These are phyloP conservation scores for Capronia epimyces DNA, from an alignment of 2,329 filamentous ascomycete genomes.

Conservation along the genomic window DNA sequence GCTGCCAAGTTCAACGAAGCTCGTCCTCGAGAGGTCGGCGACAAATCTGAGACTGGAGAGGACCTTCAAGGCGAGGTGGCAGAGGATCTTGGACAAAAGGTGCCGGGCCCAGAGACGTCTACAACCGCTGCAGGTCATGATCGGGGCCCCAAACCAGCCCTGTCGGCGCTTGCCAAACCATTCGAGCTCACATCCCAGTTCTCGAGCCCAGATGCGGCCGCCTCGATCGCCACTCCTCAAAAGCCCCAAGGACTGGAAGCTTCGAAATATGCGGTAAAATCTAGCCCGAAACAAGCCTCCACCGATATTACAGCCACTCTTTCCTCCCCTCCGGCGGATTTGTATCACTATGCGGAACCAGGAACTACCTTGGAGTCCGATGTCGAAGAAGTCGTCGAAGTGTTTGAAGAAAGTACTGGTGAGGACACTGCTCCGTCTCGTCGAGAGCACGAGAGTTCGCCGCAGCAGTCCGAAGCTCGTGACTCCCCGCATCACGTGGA, in stretches of 20 bases:
- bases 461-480: background rate
- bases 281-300: constrained; percentile 5
- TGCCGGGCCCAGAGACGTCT: background rate
- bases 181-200: constrained; percentile 52
- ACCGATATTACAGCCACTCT: constrained; percentile 30
- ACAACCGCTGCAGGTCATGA: background rate
- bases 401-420: constrained; percentile 14
- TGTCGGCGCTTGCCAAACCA: constrained; percentile 66
- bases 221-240: constrained; percentile 8
- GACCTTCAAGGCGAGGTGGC: constrained; percentile 1
- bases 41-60: constrained; percentile 2
- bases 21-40: constrained; percentile 35
- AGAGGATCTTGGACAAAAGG: background rate
- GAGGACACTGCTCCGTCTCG: constrained; percentile 6
- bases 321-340: constrained; percentile 16
- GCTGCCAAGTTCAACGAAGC: constrained; percentile 49
- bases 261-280: constrained; percentile 19
- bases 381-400: constrained; percentile 14
- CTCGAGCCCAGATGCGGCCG: constrained; percentile 31
- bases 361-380: constrained; percentile 9
- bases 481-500: background rate
- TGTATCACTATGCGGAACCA: constrained; percentile 13
- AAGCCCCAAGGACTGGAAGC: constrained; percentile 17
- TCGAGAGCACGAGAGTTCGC: background rate
- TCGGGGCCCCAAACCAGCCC: constrained; percentile 50